Conservation (phyloP, 2,329 filamentous ascomycete species). For the Fusarium sp. region DNA sequence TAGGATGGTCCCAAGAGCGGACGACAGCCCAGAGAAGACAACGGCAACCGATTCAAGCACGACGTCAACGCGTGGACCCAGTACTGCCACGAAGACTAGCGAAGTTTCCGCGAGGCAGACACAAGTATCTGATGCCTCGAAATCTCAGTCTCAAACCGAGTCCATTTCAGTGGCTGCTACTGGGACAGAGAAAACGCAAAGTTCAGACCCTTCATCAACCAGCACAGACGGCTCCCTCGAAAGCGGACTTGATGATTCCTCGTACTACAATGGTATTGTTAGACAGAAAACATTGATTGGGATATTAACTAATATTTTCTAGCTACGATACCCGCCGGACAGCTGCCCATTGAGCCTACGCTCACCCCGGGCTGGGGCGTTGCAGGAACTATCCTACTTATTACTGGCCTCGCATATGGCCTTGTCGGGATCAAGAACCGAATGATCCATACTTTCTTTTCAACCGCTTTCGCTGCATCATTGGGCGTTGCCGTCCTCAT, state of each 20-base stretch:
- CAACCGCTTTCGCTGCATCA: slow-evolving; percentile 75
- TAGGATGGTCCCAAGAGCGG: slow-evolving; percentile 47
- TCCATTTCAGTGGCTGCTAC: slow-evolving; percentile 21
- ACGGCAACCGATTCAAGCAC: slow-evolving; percentile 22
- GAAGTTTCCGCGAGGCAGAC: slow-evolving; percentile 21
- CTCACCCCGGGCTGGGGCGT: slow-evolving; percentile 86
- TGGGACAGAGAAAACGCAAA: slow-evolving; percentile 19
- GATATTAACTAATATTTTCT: neutral
- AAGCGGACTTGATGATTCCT: slow-evolving; percentile 42
- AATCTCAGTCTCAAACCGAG: slow-evolving; percentile 9
- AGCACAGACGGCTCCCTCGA: slow-evolving; percentile 27
- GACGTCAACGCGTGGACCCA: slow-evolving; percentile 15
- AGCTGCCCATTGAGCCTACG: slow-evolving; percentile 75
- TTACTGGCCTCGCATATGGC: slow-evolving; percentile 74
- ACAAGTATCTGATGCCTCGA: slow-evolving; percentile 3
- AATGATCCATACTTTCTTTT: slow-evolving; percentile 83
- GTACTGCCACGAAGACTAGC: slow-evolving; percentile 19
- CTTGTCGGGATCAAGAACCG: slow-evolving; percentile 85
- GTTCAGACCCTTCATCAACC: slow-evolving; percentile 26
- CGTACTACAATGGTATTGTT: slow-evolving; percentile 48
- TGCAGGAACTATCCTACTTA: slow-evolving; percentile 78
- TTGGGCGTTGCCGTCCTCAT: slow-evolving; percentile 84
- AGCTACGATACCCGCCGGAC: slow-evolving; percentile 59
- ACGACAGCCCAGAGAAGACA: slow-evolving; percentile 32
- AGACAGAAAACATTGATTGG: neutral